Evolutionary conservation across 1,139 yeast species (phyloP), one percentile per base, ranked within the genome.

Genomic region (Yamadazyma diospyri): DNA sequence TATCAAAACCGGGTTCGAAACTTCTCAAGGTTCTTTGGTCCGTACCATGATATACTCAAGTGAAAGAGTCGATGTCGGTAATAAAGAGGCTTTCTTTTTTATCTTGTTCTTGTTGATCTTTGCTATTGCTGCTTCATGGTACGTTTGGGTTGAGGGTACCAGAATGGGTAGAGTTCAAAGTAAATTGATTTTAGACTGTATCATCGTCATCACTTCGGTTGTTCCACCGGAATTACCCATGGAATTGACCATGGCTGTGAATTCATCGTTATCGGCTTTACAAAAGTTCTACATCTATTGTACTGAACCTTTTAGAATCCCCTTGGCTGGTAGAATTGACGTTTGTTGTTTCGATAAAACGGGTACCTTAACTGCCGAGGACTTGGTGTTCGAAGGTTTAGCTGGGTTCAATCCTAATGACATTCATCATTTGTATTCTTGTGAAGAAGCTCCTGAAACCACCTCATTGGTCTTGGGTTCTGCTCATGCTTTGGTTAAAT

Each of bases 151-250:
- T 39, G 96, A 92, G 64, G 98, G 99, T 61, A 83, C 95, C 24
- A 81, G 74, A 59, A 82, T 86, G 86, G 97, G 96, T 50, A 83
- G 98, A 65, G 78, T 86, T 50, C 95, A 92, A 60, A 85, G 95
- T 36, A 92, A 92, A 64, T 76, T 92, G 55, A 81, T 92, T 47
- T 74, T 92, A 55, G 97, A 92, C 62, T 94, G 98, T 80, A 84
- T 92, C 46, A 77, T 92, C 55, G 94, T 92, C 50, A 76, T 92
- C 48, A 92, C 99, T 14, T 89, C 97, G 30, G 99, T 92, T 46
- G 99, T 92, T 27, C 99, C 99, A 27, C 98, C 99, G 33, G 99
- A 92, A 64, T 74, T 92, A 47, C 99, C 99, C 34, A 94, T 92
- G 98, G 98, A 92, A 68, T 76, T 92, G 50, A 92, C 98, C 19